A percentile compares a stretch with the other conserved stretches of the same genome.
Evolutionary conservation across 306 rosid genomes (phyloP).

Genomic region (Hippophae rhamnoides): DNA sequence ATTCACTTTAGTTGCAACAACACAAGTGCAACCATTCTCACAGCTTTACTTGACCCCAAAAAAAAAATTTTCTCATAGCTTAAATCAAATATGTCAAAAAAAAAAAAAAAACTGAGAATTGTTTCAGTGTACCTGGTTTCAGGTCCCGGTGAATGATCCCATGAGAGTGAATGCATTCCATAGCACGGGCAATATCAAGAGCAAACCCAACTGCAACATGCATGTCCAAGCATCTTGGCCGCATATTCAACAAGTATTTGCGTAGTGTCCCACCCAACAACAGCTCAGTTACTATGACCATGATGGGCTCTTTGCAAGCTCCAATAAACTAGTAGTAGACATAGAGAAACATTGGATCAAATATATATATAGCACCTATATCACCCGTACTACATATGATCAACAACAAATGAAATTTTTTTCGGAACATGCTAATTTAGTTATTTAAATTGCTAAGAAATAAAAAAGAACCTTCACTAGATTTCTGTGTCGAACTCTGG

Average conservation of each 20-base stretch:
- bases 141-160: conserved; percentile 97
- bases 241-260: conserved; percentile 58
- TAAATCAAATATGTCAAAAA: conserved; percentile 2
- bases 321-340: conserved; percentile 69
- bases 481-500: conserved; percentile 87
- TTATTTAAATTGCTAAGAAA: neutral
- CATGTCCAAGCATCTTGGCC: conserved; percentile 67
- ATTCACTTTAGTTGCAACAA: too few species aligned
- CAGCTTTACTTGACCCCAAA: neutral
- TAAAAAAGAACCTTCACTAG: conserved; percentile 58
- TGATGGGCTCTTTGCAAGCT: conserved; percentile 89
- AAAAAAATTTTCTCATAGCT: neutral
- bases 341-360: conserved; percentile 22
- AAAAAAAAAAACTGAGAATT: neutral
- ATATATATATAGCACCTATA: conserved; percentile 3
- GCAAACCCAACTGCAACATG: conserved; percentile 66
- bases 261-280: conserved; percentile 85
- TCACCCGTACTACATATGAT: neutral
- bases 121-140: conserved; percentile 63
- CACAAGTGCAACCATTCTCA: neutral
- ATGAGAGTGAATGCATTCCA: conserved; percentile 85
- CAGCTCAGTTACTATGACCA: conserved; percentile 94
- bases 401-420: neutral
- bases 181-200: conserved; percentile 80
- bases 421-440: neutral